phyloP scores from a whole-genome alignment of 139 green algal genomes.

The Gonium pectorale region DNA sequence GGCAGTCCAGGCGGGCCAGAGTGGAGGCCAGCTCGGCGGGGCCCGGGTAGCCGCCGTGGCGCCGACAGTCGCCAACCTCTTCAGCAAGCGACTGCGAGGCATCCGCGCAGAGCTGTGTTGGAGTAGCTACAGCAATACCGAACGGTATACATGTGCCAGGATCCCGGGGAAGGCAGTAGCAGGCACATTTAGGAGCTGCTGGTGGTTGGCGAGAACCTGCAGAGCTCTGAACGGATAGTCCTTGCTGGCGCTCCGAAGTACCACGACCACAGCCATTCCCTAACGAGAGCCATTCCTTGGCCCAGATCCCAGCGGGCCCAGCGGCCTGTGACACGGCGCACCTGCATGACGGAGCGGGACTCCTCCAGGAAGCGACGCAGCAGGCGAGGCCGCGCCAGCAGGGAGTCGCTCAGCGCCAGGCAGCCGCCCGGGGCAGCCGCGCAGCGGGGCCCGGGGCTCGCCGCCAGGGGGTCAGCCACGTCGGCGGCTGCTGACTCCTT shows the following conservation, averaged over 20 bases:
- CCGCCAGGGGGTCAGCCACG: neutral
- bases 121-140: too few species aligned
- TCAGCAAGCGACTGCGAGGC: constrained; percentile 8
- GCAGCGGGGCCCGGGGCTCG: neutral
- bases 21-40: constrained; percentile 46
- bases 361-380: constrained; percentile 27
- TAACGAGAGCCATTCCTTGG: neutral
- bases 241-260: neutral
- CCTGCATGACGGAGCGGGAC: constrained; percentile 8
- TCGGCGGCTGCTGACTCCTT: neutral
- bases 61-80: constrained; percentile 48
- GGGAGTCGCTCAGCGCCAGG: constrained; percentile 2
- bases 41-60: constrained; percentile 39
- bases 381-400: constrained; percentile 6
- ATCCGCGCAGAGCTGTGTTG: neutral
- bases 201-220: neutral
- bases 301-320: neutral
- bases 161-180: neutral
- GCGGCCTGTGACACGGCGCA: neutral
- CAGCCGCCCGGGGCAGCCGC: neutral
- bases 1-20: constrained; percentile 11
- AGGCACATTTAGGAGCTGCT: neutral
- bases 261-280: neutral
- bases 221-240: neutral
- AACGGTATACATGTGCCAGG: too few species aligned